These are phyloP conservation scores for Neofusicoccum sp. DNA, from an alignment of 2,329 filamentous ascomycete genomes.

Conservation along the genomic window DNA sequence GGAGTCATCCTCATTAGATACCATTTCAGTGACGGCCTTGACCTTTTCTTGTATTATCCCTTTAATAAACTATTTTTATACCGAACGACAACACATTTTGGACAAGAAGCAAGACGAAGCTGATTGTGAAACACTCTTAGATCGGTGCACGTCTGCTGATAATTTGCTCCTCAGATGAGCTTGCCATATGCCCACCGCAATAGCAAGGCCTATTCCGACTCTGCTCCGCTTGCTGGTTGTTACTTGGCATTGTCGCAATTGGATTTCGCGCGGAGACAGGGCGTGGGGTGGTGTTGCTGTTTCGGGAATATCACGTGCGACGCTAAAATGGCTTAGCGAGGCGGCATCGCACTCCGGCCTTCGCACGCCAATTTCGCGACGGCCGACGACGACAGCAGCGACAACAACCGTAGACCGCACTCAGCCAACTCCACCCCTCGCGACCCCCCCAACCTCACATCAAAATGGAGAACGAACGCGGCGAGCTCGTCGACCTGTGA, in stretches of 20 bases:
- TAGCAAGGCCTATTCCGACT: too few relatives aligned
- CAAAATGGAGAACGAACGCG: slow-evolving; percentile 99
- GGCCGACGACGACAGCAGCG: slow-evolving; percentile 20
- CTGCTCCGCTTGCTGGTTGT: too few relatives aligned
- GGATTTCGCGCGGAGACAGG: too few relatives aligned
- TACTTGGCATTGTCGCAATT: too few relatives aligned
- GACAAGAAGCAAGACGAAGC: not conserved
- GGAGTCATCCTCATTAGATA: not conserved
- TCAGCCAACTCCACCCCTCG: slow-evolving; percentile 10
- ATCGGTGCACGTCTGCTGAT: too few relatives aligned
- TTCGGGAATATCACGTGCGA: slow-evolving; percentile 1
- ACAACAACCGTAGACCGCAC: slow-evolving; percentile 14
- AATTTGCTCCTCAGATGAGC: too few relatives aligned
- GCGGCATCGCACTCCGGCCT: slow-evolving; percentile 11
- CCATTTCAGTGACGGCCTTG: not conserved
- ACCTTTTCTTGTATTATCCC: not conserved
- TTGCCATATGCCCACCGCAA: too few relatives aligned
- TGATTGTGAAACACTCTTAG: too few relatives aligned
- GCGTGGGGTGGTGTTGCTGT: not conserved
- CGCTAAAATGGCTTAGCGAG: slow-evolving; percentile 20
- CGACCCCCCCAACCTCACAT: slow-evolving; percentile 4
- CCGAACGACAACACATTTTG: not conserved
- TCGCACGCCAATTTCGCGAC: slow-evolving; percentile 20
- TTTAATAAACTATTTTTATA: not conserved
- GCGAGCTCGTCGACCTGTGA: slow-evolving; percentile 99